Evolutionary conservation across 805 yeast genomes (phyloP).

Genomic region (Candida sphagnicola): DNA sequence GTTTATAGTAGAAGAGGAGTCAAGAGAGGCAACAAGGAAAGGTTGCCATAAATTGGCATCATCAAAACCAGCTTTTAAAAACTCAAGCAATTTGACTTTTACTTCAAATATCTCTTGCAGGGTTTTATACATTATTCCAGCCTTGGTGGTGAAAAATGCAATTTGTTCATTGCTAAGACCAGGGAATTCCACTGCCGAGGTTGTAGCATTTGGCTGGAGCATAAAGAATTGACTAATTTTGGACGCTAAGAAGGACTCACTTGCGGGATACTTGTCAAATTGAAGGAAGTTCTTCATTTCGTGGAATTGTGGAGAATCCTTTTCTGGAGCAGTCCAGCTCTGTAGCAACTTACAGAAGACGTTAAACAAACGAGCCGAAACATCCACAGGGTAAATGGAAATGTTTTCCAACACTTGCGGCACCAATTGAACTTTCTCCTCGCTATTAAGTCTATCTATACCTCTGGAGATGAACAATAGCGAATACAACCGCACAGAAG

Average conservation of each 20-base stretch:
- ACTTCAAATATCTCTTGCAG: conserved; percentile 38
- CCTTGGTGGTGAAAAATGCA: conserved; percentile 61
- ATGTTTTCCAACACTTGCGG: conserved; percentile 49
- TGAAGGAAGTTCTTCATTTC: conserved; percentile 27
- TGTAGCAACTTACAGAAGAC: conserved; percentile 52
- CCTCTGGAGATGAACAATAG: conserved; percentile 67
- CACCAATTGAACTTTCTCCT: conserved; percentile 37
- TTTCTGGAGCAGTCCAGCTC: conserved; percentile 46
- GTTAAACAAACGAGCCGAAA: conserved; percentile 58
- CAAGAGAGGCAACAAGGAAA: conserved; percentile 61
- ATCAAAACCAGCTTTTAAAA: conserved; percentile 37
- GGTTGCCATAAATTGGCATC: conserved; percentile 41
- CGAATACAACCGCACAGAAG: conserved; percentile 56
- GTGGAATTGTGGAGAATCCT: conserved; percentile 41
- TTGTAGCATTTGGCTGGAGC: conserved; percentile 38
- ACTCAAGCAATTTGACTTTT: conserved; percentile 31
- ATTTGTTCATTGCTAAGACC: conserved; percentile 60
- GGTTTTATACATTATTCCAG: conserved; percentile 57
- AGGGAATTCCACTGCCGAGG: conserved; percentile 43
- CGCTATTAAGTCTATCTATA: conserved; percentile 46
- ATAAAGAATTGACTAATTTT: conserved; percentile 56
- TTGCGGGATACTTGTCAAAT: conserved; percentile 32
- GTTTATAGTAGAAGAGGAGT: conserved; percentile 51
- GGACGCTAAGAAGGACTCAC: conserved; percentile 42
- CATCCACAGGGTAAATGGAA: conserved; percentile 25